Conservation (phyloP, 805 yeast genomes). For the Candida corydali region DNA sequence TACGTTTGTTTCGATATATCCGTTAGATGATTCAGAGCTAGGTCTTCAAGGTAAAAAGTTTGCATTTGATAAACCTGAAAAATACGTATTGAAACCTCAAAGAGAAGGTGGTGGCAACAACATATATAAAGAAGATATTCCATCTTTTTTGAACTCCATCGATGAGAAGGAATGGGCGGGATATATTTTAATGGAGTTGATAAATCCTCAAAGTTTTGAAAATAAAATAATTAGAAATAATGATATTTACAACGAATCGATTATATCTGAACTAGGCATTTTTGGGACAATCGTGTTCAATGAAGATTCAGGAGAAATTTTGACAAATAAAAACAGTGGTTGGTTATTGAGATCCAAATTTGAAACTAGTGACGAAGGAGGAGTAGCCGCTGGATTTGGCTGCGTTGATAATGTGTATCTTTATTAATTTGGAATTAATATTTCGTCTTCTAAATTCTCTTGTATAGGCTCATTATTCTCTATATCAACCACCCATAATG, state of each 20-base stretch:
- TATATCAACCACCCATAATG: slow-evolving; percentile 54
- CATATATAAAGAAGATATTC: slow-evolving; percentile 82
- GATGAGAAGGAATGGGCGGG: slow-evolving; percentile 80
- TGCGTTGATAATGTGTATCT: slow-evolving; percentile 84
- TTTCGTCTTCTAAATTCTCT: no score
- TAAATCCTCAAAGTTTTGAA: slow-evolving; percentile 64
- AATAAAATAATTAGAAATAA: slow-evolving; percentile 73
- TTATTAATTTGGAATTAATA: no score
- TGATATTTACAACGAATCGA: slow-evolving; percentile 60
- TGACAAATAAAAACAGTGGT: slow-evolving; percentile 69
- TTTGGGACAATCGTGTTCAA: slow-evolving; percentile 83
- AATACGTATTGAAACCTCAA: slow-evolving; percentile 90
- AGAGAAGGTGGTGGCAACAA: slow-evolving; percentile 99
- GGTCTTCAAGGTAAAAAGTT: slow-evolving; percentile 62
- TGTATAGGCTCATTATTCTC: slow-evolving; percentile 14
- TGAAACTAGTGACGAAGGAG: slow-evolving; percentile 89
- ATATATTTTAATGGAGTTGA: slow-evolving; percentile 90
- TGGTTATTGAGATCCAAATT: slow-evolving; percentile 87
- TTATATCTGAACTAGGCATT: slow-evolving; percentile 86
- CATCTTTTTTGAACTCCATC: slow-evolving; percentile 56
- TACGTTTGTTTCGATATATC: slow-evolving; percentile 85
- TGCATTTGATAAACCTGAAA: slow-evolving; percentile 64
- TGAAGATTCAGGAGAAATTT: slow-evolving; percentile 50
- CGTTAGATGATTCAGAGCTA: slow-evolving; percentile 66
- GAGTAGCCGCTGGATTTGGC: slow-evolving; percentile 99